Base-by-base conservation (phyloP, 768 basidiomycete genomes). In the Hygrocybe coccinea region DNA sequence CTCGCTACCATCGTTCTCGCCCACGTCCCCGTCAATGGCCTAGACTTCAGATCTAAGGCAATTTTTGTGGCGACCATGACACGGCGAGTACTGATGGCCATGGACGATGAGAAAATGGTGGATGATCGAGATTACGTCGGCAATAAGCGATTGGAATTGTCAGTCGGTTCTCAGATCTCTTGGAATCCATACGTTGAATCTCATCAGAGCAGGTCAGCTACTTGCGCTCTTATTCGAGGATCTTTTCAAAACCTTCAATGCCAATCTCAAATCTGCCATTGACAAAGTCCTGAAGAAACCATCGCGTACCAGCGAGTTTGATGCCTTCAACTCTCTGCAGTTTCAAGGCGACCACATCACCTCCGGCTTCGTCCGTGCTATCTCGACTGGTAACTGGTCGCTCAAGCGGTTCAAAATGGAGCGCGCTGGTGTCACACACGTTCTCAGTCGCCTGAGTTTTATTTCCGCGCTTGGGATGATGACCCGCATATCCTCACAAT, bases 401-500 rank as follows among this genome's bases (percentile, higher is more conserved):
- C 76, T 99, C 49, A 98, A 97, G 71, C 90, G 97, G 50, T 98
- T 99, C 81, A 95, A 95, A 76, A 98, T 98, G 90, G 95, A 98
- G 67, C 85, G 97, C 34, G 97, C 97, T 0, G 97, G 97, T 33
- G 93, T 99, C 45, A 99, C 97, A 0, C 97, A 99, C 67, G 97
- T 99, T 60, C 83, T 99, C 22, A 93, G 89, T 64, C 86, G 97
- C 39, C 75, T 99, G 50, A 91, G 88, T 66, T 99, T 95, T 78
- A 97, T 99, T 69, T 90, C 92, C 54, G 97, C 97, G 1, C 79
- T 99, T 14, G 97, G 97, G 14, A 99, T 98, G 97, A 99, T 99
- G 97, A 99, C 97, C 8, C 87, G 97, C 21, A 99, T 99, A 60
- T 89, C 91, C 10, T 95, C 92, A 19, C 97, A 99, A 72, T 99